Evolutionary conservation across 2,329 filamentous ascomycete species (phyloP).

Genomic region (Chrysoporthe deuterocubensis): DNA sequence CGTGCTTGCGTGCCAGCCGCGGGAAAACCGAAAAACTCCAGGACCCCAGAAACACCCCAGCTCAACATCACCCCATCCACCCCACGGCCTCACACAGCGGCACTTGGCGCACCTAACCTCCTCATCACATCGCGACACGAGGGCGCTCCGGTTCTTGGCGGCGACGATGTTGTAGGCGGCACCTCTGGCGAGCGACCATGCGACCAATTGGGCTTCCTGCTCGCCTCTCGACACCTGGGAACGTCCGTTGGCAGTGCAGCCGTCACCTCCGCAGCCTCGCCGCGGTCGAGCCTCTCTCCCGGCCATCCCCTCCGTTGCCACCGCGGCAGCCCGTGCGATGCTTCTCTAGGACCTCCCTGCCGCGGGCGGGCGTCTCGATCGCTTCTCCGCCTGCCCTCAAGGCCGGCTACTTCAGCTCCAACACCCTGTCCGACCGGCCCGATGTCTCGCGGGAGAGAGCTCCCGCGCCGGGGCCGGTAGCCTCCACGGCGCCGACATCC

Average conservation of each 20-base stretch:
- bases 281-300: not conserved
- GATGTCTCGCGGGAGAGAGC: conserved; percentile 31
- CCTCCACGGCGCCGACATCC: conserved; percentile 16
- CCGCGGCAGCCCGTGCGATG: not conserved
- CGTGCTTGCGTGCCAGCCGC: not conserved
- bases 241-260: conserved; percentile 36
- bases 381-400: conserved; percentile 33
- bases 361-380: conserved; percentile 26
- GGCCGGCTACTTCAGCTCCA: conserved; percentile 42
- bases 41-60: not conserved
- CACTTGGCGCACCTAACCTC: not conserved
- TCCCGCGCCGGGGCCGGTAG: conserved; percentile 20
- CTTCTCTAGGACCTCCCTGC: conserved; percentile 33
- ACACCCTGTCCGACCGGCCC: conserved; percentile 37
- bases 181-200: conserved; percentile 21
- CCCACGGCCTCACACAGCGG: not conserved
- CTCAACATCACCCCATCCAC: conserved; percentile 1
- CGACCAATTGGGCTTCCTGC: conserved; percentile 24
- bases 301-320: not conserved
- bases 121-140: not conserved
- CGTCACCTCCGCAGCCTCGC: conserved; percentile 25
- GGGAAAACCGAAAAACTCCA: not conserved
- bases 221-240: conserved; percentile 23
- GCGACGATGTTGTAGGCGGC: conserved; percentile 11
- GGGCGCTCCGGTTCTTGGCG: not conserved